phyloP scores from a whole-genome alignment of 805 yeast species.

The Saccharomyces mikatae region DNA sequence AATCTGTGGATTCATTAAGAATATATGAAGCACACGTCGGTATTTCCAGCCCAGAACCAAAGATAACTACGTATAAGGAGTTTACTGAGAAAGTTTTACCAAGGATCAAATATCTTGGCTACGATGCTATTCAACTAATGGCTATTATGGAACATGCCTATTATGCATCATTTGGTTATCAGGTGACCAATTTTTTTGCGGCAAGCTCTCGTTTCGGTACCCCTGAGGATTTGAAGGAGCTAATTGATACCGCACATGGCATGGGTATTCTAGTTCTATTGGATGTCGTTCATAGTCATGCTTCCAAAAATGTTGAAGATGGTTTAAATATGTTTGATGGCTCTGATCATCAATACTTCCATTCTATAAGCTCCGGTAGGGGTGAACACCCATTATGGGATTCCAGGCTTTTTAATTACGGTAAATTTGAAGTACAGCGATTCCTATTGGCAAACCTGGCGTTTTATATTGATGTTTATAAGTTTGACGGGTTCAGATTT shows the following conservation, averaged over 20 bases:
- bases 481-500: slow-evolving; percentile 91
- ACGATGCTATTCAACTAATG: slow-evolving; percentile 91
- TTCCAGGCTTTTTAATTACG: slow-evolving; percentile 87
- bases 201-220: slow-evolving; percentile 85
- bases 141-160: slow-evolving; percentile 98
- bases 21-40: slow-evolving; percentile 96
- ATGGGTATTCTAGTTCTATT: slow-evolving; percentile 78
- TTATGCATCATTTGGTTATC: slow-evolving; percentile 97
- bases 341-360: slow-evolving; percentile 90
- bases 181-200: slow-evolving; percentile 88
- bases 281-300: slow-evolving; percentile 94
- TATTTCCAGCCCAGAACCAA: slow-evolving; percentile 84
- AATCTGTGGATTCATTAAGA: slow-evolving; percentile 43
- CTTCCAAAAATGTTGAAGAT: slow-evolving; percentile 88
- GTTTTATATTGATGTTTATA: slow-evolving; percentile 71
- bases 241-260: slow-evolving; percentile 86
- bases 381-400: slow-evolving; percentile 94
- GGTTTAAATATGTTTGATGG: slow-evolving; percentile 93
- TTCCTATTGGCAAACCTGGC: slow-evolving; percentile 79
- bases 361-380: slow-evolving; percentile 60
- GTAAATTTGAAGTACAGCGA: slow-evolving; percentile 82
- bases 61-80: slow-evolving; percentile 75
- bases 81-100: slow-evolving; percentile 77
- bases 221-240: slow-evolving; percentile 87
- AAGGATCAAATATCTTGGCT: slow-evolving; percentile 75